Base-by-base conservation (phyloP, 2,329 filamentous ascomycete genomes). In the Ophiosphaerella korrae region DNA sequence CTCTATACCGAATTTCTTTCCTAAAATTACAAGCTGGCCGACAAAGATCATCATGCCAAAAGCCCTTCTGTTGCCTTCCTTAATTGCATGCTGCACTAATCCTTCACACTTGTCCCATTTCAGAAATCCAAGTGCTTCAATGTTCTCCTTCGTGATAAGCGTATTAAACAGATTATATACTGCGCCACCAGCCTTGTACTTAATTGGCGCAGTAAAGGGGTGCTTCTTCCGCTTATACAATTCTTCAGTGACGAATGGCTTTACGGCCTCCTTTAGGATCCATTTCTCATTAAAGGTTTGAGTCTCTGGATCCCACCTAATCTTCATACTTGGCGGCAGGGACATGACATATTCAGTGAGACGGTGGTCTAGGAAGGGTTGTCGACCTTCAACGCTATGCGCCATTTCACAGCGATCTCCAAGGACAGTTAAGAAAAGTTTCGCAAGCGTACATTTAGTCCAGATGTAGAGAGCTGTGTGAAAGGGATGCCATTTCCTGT, bases 191-290 rank as follows among this genome's bases (percentile, higher is more conserved):
- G 62, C 58, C 1, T 70, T 69, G 56, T 74, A 83, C 18, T 57
- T 66, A 0, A 69, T 67, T 0, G 80, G 81, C 1, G 78, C 81
- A n/a, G 74, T 61, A 55, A 78, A 83, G 0, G 78, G 74, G 16
- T 79, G 74, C 62, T 84, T 84, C 53, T 68, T 77, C 9, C 78
- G 68, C 29, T 72, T 63, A 62, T 82, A 83, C 4, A 83, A 62
- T 64, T 84, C 81, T 12, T 78, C 67, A 0, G 80, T 80, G 48
- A 83, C 75, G 56, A 77, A 83, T 2, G 80, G 79, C 49, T 73
- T 75, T 16, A 70, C 73, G 0, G 80, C 81, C 57, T 84, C 77
- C 3, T 78, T 75, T 1, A 83, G 72, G 26, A 83, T 76, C 73
- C 77, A 80, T 52, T 83, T 82, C 64, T 82, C 80, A n/a, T 34